Conservation (phyloP, 495 filamentous ascomycete genomes). For the Tuber borchii region DNA sequence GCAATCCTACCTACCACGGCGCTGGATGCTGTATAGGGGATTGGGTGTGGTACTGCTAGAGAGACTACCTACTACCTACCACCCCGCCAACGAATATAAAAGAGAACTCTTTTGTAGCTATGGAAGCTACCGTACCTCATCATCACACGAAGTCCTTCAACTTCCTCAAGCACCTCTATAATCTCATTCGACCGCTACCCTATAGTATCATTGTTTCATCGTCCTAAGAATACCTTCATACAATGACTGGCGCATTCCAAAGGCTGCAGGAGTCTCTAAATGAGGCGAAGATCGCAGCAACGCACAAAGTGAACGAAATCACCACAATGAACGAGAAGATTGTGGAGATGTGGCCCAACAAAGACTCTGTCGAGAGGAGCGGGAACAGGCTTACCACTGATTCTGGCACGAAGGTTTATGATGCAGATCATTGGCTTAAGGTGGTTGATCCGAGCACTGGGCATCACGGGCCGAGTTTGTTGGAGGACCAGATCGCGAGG, state of each 20-base stretch:
- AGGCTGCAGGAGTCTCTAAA: constrained; percentile 36
- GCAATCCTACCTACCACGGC: neutral
- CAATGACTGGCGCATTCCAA: constrained; percentile 34
- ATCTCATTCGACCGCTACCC: neutral
- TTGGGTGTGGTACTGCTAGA: neutral
- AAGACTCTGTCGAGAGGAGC: constrained; percentile 16
- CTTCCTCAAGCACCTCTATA: neutral
- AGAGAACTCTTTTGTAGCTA: neutral
- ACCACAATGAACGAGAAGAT: constrained; percentile 41
- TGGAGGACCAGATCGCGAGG: constrained; percentile 74
- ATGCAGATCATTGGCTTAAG: constrained; percentile 74
- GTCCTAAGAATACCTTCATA: neutral
- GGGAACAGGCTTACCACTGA: constrained; percentile 60
- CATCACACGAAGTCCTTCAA: neutral
- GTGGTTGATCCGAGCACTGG: constrained; percentile 50
- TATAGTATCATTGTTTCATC: neutral
- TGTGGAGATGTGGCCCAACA: constrained; percentile 40
- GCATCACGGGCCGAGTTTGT: constrained; percentile 61
- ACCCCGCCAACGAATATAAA: neutral
- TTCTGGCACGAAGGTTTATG: constrained; percentile 66
- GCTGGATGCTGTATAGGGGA: neutral
- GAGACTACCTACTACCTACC: neutral
- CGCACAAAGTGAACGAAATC: constrained; percentile 35
- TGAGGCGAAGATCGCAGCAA: constrained; percentile 30
- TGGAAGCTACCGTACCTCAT: neutral